Base-by-base conservation (phyloP, 495 filamentous ascomycete species). In the Neurospora sp. region DNA sequence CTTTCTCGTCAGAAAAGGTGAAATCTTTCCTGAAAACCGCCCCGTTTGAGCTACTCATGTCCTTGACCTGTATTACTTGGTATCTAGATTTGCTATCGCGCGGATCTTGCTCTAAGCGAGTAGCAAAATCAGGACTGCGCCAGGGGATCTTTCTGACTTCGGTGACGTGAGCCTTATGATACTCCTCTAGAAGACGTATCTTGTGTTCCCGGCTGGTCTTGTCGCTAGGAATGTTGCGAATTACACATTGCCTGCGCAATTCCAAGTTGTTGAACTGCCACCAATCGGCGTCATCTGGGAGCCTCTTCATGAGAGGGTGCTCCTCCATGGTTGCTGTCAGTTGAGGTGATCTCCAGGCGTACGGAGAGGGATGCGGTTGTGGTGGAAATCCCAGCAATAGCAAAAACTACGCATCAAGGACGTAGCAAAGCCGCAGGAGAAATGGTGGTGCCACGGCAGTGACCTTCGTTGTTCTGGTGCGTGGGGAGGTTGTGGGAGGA, bases 181-280 rank as follows among this genome's bases (percentile, higher is more conserved):
- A 59, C 1, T 14, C 5, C 2, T 59, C 1, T 3, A 59, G 23
- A 16, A 59, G 0, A 16, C 48, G 48, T 31, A 59, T 31, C 20
- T 1, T 59, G 10, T 31, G 0, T 0, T 8, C 0, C 5, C 48
- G 5, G 12, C 0, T 59, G 11, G 20, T 14, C 1, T 59, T 0
- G 1, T 59, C 23, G 12, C 0, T 31, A 0, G 11, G 11, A 31
- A 59, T 27, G 12, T 59, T 59, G 48, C 48, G 48, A 4, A 31
- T 0, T 8, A 8, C 0, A 2, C 48, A 59, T 16, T 59, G 48
- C 11, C 5, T 16, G 48, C 1, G 23, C 23, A 59, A 31, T 8
- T 0, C 0, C 20, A 1, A 14, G 1, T 16, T 3, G 0, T 16
- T 2, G 48, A 27, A 1, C 48, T 31, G 0, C 1, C 1, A 1